phyloP scores from a whole-genome alignment of 805 yeast genomes.

The Starmera dryadoides region DNA sequence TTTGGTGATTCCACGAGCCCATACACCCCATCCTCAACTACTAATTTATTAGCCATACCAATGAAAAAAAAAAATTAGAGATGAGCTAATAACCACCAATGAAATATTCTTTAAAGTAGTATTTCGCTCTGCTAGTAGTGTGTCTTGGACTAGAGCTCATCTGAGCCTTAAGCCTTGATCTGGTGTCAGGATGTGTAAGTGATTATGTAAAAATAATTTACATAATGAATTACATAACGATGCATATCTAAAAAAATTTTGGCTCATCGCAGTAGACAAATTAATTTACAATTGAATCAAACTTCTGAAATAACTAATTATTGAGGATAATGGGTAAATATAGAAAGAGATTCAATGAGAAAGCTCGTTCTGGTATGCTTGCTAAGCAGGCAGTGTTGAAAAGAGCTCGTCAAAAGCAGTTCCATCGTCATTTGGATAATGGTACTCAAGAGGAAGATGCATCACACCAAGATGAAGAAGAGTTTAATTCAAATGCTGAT shows the following conservation, averaged over 20 bases:
- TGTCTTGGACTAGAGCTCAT: too few species aligned
- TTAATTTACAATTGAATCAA: too few species aligned
- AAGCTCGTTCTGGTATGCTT: conserved; percentile 80
- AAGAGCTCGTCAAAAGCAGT: conserved; percentile 63
- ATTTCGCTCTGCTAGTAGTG: too few species aligned
- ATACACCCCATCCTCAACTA: conserved; percentile 38
- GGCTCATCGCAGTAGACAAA: too few species aligned
- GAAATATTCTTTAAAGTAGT: too few species aligned
- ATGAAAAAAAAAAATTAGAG: not conserved
- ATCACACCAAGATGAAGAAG: conserved; percentile 7
- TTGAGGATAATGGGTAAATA: conserved; percentile 62
- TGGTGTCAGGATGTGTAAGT: not conserved
- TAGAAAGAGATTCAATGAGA: conserved; percentile 73
- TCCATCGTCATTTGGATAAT: conserved; percentile 41
- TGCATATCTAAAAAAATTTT: too few species aligned
- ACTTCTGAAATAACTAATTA: too few species aligned
- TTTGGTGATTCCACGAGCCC: conserved; percentile 60
- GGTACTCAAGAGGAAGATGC: conserved; percentile 21
- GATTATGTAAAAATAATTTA: not conserved
- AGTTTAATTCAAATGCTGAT: conserved; percentile 50
- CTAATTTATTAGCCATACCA: conserved; percentile 13
- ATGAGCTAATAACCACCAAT: too few species aligned
- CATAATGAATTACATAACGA: too few species aligned
- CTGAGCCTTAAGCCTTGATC: not conserved
- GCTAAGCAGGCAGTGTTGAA: conserved; percentile 69